Conservation (phyloP, 768 basidiomycete species). For the Suillus fuscotomentosus region DNA sequence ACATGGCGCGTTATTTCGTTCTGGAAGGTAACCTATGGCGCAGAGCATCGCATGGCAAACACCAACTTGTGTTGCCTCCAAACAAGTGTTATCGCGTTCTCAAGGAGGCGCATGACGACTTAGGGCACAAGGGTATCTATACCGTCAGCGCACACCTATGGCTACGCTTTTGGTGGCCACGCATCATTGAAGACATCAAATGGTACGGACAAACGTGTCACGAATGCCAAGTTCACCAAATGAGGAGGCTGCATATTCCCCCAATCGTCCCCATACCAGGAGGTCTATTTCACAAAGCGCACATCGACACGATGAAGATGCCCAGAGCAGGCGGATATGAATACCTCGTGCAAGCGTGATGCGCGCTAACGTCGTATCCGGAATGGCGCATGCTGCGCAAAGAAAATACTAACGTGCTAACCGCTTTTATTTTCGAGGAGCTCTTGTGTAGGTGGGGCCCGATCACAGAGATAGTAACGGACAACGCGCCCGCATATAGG, state of each 20-base stretch:
- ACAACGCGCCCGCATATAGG: too few relatives aligned
- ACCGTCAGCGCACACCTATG: fast-evolving
- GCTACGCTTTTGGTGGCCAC: not conserved
- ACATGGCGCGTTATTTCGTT: fast-evolving
- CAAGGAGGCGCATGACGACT: not conserved
- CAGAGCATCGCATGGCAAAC: too few relatives aligned
- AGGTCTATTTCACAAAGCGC: not conserved
- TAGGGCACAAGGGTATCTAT: slow-evolving; percentile 7
- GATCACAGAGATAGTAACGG: too few relatives aligned
- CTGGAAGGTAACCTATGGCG: too few relatives aligned
- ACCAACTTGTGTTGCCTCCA: not conserved
- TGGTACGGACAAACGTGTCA: not conserved
- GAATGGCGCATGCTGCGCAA: too few relatives aligned
- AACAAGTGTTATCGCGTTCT: not conserved
- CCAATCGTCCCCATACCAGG: not conserved
- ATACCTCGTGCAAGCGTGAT: slow-evolving; percentile 18
- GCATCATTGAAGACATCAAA: not conserved
- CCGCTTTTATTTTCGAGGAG: too few relatives aligned
- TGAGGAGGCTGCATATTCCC: not conserved
- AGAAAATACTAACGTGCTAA: too few relatives aligned
- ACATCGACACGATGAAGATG: slow-evolving; percentile 6
- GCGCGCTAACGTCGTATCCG: not conserved
- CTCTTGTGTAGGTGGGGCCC: too few relatives aligned
- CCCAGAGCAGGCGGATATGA: not conserved
- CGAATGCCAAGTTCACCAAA: not conserved